Conservation (phyloP, 78 protist species). For the Diacronema lutheri region DNA sequence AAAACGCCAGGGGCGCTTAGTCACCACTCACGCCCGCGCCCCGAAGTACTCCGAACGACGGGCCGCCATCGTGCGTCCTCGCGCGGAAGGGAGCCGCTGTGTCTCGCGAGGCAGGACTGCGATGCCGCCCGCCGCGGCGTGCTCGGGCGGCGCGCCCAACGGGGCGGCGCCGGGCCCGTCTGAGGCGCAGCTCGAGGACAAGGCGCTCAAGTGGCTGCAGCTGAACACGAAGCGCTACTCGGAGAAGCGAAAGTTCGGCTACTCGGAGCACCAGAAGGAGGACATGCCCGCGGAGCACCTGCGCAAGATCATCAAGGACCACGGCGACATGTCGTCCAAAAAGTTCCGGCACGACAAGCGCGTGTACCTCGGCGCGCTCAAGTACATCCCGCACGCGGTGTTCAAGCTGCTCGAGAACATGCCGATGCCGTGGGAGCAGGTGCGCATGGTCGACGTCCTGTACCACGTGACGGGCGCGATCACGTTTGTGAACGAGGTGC, state of each 20-base stretch:
- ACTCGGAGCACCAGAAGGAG: conserved; percentile 62
- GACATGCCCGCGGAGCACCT: conserved; percentile 98
- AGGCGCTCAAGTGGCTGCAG: conserved; percentile 81
- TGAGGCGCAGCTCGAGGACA: conserved; percentile 6
- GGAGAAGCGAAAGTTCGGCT: conserved; percentile 88
- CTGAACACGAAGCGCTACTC: conserved; percentile 85
- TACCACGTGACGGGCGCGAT: conserved; percentile 99
- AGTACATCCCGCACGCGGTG: conserved; percentile 97
- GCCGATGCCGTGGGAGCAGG: conserved; percentile 99
- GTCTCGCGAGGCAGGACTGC: too few relatives aligned
- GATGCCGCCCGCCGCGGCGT: too few relatives aligned
- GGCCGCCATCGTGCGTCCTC: too few relatives aligned
- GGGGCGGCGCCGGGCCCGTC: too few relatives aligned
- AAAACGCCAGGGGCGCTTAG: too few relatives aligned
- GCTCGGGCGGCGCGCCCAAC: too few relatives aligned
- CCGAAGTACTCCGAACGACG: too few relatives aligned
- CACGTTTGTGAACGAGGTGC: conserved; percentile 98
- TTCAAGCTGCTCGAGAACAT: conserved; percentile 98
- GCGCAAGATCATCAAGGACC: conserved; percentile 95
- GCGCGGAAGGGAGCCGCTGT: too few relatives aligned
- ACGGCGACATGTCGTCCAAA: conserved; percentile 96
- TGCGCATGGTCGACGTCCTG: conserved; percentile 84
- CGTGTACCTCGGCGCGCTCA: conserved; percentile 97
- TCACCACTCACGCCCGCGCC: too few relatives aligned
- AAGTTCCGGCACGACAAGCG: conserved; percentile 95